These are phyloP conservation scores for Didymella glomerata DNA, from an alignment of 2,329 filamentous ascomycete species.

Conservation along the genomic window DNA sequence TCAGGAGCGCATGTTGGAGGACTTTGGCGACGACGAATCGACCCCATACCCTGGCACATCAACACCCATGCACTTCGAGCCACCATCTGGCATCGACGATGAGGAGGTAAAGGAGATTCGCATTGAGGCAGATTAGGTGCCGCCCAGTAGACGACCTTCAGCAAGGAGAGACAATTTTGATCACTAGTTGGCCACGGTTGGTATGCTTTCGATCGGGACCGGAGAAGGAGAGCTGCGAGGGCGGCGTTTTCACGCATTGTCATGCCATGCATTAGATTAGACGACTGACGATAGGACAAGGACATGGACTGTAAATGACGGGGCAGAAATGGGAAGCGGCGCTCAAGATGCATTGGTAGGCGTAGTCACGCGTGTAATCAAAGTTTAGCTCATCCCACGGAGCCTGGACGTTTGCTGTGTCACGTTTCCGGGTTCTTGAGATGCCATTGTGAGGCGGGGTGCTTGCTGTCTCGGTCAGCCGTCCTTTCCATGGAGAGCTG, in stretches of 20 bases:
- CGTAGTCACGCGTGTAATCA: slow-evolving; percentile 7
- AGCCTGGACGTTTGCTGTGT: not conserved
- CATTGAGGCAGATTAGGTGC: slow-evolving; percentile 7
- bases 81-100: slow-evolving; percentile 27
- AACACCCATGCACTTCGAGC: slow-evolving; percentile 35
- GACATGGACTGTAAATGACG: slow-evolving; percentile 13
- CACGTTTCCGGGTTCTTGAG: not conserved
- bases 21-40: slow-evolving; percentile 38
- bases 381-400: slow-evolving; percentile 3
- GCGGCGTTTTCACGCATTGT: slow-evolving; percentile 7
- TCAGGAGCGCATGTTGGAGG: slow-evolving; percentile 12
- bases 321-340: not conserved
- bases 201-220: not conserved
- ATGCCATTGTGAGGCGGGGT: not conserved
- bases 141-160: not conserved
- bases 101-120: slow-evolving; percentile 36
- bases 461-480: not conserved
- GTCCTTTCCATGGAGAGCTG: not conserved
- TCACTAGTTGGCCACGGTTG: slow-evolving; percentile 1
- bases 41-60: slow-evolving; percentile 25
- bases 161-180: not conserved
- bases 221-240: not conserved
- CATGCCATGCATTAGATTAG: slow-evolving; percentile 22
- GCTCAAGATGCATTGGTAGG: slow-evolving; percentile 9
- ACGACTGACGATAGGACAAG: slow-evolving; percentile 6